Percentiles rank a stretch among this genome's conserved stretches.
Evolutionary conservation across 805 yeast species (phyloP).

Genomic region (Yamadazyma scolyti): DNA sequence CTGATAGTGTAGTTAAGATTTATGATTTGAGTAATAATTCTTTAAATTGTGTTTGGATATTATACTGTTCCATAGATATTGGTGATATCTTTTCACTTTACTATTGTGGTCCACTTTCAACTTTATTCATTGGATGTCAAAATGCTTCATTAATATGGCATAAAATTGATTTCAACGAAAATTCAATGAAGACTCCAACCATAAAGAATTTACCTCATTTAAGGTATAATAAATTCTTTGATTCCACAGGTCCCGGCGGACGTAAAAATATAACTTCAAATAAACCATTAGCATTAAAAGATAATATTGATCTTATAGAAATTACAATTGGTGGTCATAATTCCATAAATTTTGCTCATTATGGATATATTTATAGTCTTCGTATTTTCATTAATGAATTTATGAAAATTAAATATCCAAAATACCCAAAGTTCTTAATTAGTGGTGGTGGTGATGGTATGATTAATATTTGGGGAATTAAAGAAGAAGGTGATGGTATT

Average conservation of each 20-base stretch:
- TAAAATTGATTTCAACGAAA: conserved; percentile 19
- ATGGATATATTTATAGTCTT: conserved; percentile 84
- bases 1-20: conserved; percentile 83
- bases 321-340: conserved; percentile 51
- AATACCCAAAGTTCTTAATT: conserved; percentile 19
- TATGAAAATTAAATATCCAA: conserved; percentile 13
- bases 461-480: conserved; percentile 73
- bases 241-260: conserved; percentile 85
- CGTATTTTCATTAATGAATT: conserved; percentile 23
- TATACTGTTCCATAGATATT: conserved; percentile 80
- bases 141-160: conserved; percentile 86
- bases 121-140: conserved; percentile 84
- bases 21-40: conserved; percentile 57
- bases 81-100: conserved; percentile 89
- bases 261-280: conserved; percentile 28
- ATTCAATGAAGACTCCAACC: not conserved
- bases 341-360: conserved; percentile 78
- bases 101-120: conserved; percentile 57
- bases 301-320: conserved; percentile 5
- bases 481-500: conserved; percentile 1
- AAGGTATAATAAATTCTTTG: conserved; percentile 82
- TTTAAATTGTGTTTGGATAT: conserved; percentile 52
- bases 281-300: conserved; percentile 14
- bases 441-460: conserved; percentile 89
- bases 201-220: conserved; percentile 43